phyloP scores from a whole-genome alignment of 2,329 filamentous ascomycete species.

The Fusarium floridanum region DNA sequence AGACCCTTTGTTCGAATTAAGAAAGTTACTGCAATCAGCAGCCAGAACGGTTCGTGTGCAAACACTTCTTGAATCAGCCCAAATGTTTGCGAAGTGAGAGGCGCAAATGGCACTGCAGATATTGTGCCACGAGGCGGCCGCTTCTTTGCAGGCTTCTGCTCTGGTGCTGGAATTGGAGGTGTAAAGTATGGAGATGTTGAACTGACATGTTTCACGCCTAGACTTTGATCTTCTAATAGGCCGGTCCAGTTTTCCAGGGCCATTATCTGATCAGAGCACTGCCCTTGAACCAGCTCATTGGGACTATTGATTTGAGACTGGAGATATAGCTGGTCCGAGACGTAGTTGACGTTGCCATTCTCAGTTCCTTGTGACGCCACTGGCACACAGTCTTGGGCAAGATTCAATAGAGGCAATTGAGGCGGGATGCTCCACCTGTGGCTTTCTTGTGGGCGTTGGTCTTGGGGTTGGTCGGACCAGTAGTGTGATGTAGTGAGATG shows the following conservation, averaged over 20 bases:
- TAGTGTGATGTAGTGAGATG: slow-evolving; percentile 45
- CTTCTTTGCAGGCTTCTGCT: slow-evolving; percentile 37
- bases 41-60: slow-evolving; percentile 79
- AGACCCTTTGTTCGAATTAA: slow-evolving; percentile 84
- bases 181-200: slow-evolving; percentile 52
- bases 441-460: slow-evolving; percentile 26
- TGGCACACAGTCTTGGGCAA: slow-evolving; percentile 9
- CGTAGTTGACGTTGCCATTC: neutral
- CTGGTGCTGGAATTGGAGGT: slow-evolving; percentile 18
- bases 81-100: slow-evolving; percentile 72
- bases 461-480: slow-evolving; percentile 43
- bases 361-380: slow-evolving; percentile 8
- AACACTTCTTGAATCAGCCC: slow-evolving; percentile 89
- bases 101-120: slow-evolving; percentile 74
- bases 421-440: slow-evolving; percentile 22
- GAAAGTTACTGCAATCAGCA: slow-evolving; percentile 86
- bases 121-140: slow-evolving; percentile 60
- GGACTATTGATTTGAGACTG: neutral
- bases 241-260: neutral
- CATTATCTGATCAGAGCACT: slow-evolving; percentile 24
- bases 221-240: slow-evolving; percentile 2
- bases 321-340: neutral
- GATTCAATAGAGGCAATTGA: slow-evolving; percentile 11
- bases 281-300: neutral
- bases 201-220: slow-evolving; percentile 23